phyloP scores from a whole-genome alignment of 2,329 filamentous ascomycete genomes.

The Pseudogymnoascus sp. region DNA sequence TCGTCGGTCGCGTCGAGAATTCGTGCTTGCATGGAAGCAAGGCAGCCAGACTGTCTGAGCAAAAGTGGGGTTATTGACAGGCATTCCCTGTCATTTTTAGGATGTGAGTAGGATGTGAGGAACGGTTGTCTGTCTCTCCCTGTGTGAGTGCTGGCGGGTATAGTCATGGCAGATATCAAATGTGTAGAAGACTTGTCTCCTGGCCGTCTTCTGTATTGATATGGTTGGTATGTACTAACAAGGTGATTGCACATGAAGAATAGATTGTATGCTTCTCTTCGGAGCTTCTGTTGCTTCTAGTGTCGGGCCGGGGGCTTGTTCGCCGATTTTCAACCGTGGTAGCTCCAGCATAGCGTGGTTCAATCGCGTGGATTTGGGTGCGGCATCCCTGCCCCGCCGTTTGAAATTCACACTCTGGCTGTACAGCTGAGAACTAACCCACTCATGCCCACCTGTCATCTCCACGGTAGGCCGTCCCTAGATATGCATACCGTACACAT shows the following conservation, averaged over 20 bases:
- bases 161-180: not conserved
- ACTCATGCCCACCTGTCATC: constrained; percentile 5
- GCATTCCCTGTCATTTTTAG: not conserved
- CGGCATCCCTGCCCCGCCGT: not conserved
- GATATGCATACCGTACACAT: constrained; percentile 4
- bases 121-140: not conserved
- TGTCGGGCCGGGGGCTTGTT: not conserved
- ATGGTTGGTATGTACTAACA: not conserved
- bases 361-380: not conserved
- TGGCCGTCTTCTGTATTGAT: not conserved
- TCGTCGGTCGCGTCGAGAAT: not conserved
- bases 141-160: not conserved
- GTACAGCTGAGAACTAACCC: constrained; percentile 5
- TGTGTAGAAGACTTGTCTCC: not conserved
- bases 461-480: not conserved
- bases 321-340: constrained; percentile 10
- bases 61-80: constrained; percentile 1
- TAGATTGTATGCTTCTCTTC: constrained; percentile 9
- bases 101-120: not conserved
- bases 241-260: not conserved
- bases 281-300: constrained; percentile 8
- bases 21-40: constrained; percentile 1
- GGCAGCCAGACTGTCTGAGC: not conserved
- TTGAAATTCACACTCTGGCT: constrained; percentile 11
- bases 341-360: not conserved